These are phyloP conservation scores for Gynandropsis gynandra DNA, from an alignment of 345 rosid species.

Conservation along the genomic window DNA sequence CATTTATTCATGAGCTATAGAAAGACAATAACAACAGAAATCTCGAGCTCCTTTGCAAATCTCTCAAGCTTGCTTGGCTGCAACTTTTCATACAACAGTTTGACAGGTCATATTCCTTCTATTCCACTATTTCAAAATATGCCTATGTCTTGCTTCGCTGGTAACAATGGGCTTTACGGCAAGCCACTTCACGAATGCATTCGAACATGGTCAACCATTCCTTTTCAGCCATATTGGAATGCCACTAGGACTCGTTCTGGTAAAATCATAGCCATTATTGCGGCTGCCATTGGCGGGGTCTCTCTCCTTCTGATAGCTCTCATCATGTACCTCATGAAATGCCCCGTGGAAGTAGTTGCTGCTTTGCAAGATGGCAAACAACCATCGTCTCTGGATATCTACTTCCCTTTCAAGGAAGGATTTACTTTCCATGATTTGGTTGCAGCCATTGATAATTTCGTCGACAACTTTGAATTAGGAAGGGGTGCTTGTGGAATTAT, in stretches of 20 bases:
- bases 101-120: constrained; percentile 66
- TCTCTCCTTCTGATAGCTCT: constrained; percentile 56
- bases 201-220: constrained; percentile 26
- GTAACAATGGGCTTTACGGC: constrained; percentile 69
- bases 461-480: constrained; percentile 54
- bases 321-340: constrained; percentile 53
- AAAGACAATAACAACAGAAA: too few relatives aligned
- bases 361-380: constrained; percentile 36
- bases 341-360: constrained; percentile 33
- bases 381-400: constrained; percentile 37
- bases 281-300: constrained; percentile 63
- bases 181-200: constrained; percentile 50
- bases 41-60: constrained; percentile 56
- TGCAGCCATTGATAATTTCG: constrained; percentile 50
- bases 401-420: constrained; percentile 54
- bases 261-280: constrained; percentile 52
- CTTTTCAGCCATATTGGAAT: constrained; percentile 23
- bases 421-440: constrained; percentile 61
- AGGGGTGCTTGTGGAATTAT: too few relatives aligned
- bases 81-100: constrained; percentile 74
- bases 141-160: constrained; percentile 44
- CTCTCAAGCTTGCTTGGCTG: constrained; percentile 68
- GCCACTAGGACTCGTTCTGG: constrained; percentile 31
- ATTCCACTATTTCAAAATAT: constrained; percentile 42
- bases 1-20: too few relatives aligned